Conservation (phyloP, 2,329 filamentous ascomycete genomes). For the Hymenoscyphus repandus region DNA sequence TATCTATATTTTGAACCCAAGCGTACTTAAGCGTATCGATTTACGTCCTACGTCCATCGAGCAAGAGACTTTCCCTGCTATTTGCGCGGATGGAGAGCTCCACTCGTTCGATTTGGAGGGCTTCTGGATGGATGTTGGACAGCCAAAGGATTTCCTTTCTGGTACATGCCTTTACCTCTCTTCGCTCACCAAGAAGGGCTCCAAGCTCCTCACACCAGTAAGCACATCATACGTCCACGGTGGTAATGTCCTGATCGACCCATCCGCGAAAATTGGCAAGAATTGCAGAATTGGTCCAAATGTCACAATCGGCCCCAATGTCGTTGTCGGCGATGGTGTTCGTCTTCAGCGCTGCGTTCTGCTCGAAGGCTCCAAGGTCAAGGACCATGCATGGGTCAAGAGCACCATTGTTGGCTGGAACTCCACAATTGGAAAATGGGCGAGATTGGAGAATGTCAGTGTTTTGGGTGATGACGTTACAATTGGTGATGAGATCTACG, state of each 20-base stretch:
- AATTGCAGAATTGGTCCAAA: constrained; percentile 98
- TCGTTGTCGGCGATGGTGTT: constrained; percentile 89
- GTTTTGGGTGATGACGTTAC: constrained; percentile 96
- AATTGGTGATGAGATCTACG: constrained; percentile 96
- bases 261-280: constrained; percentile 91
- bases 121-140: constrained; percentile 99
- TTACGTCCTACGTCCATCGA: constrained; percentile 95
- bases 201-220: constrained; percentile 71
- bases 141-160: constrained; percentile 96
- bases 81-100: constrained; percentile 81
- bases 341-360: constrained; percentile 90
- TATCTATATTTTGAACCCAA: constrained; percentile 96
- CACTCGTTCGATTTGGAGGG: constrained; percentile 96
- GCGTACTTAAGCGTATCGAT: constrained; percentile 85
- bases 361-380: constrained; percentile 84
- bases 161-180: constrained; percentile 96
- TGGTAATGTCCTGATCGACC: constrained; percentile 93
- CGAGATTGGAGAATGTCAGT: constrained; percentile 94
- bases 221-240: constrained; percentile 79
- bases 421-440: constrained; percentile 92
- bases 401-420: constrained; percentile 98
- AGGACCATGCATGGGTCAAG: constrained; percentile 99
- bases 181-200: constrained; percentile 82
- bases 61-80: constrained; percentile 96
- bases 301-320: constrained; percentile 89